A percentile compares a stretch with the other conserved stretches of the same genome.
These are phyloP conservation scores for Hyphopichia burtonii DNA, from an alignment of 1,139 yeast genomes.

Conservation along the genomic window DNA sequence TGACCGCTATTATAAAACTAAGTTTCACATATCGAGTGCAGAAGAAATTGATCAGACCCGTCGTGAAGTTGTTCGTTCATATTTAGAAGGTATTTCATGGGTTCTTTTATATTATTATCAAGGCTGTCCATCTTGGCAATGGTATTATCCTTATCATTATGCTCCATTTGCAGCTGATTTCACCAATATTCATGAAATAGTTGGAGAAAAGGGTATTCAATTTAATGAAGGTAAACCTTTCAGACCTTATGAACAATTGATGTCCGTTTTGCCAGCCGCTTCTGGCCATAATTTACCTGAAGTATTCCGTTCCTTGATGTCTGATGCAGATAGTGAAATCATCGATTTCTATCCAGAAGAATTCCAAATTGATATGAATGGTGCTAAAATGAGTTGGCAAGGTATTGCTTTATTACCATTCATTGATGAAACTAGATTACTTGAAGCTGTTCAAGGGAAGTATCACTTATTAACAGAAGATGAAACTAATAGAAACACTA, in stretches of 20 bases:
- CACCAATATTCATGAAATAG: constrained; percentile 44
- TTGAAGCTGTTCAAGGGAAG: constrained; percentile 63
- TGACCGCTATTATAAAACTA: constrained; percentile 74
- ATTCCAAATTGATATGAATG: constrained; percentile 91
- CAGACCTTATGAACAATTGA: constrained; percentile 90
- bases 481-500: constrained; percentile 70
- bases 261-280: constrained; percentile 97
- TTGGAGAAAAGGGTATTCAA: constrained; percentile 54
- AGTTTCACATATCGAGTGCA: constrained; percentile 59
- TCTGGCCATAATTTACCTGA: constrained; percentile 90
- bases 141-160: constrained; percentile 97
- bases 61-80: constrained; percentile 63
- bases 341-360: constrained; percentile 90
- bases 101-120: constrained; percentile 89
- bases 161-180: constrained; percentile 97
- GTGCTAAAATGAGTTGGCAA: constrained; percentile 93
- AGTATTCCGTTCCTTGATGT: constrained; percentile 82
- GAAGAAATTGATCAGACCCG: constrained; percentile 58
- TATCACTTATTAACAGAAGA: constrained; percentile 64
- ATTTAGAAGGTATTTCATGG: constrained; percentile 96
- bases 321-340: constrained; percentile 74
- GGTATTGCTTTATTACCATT: constrained; percentile 90
- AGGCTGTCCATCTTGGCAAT: constrained; percentile 98
- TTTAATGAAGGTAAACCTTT: constrained; percentile 81
- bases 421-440: constrained; percentile 76